phyloP scores from a whole-genome alignment of 148 eudicot genomes.

The Silene uniflora region DNA sequence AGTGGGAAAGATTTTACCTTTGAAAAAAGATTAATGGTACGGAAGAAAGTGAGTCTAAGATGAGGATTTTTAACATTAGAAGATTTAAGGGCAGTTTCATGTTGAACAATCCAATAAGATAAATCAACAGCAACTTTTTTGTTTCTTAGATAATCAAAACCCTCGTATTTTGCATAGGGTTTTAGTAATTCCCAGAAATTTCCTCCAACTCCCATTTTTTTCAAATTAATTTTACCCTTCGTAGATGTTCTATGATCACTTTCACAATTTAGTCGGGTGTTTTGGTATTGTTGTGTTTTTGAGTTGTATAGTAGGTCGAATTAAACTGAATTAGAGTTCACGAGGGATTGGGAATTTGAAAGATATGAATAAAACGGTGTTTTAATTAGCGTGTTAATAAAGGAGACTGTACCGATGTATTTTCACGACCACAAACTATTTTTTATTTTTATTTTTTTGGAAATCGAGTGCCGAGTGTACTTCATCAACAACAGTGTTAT shows the following conservation, averaged over 20 bases:
- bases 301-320: background rate
- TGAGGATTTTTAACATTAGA: conserved; percentile 55
- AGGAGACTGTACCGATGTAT: too few relatives aligned
- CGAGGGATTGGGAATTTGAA: too few relatives aligned
- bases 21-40: conserved; percentile 78
- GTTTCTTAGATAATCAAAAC: conserved; percentile 68
- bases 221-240: background rate
- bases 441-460: too few relatives aligned
- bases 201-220: conserved; percentile 80
- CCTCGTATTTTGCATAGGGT: conserved; percentile 68
- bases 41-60: conserved; percentile 70
- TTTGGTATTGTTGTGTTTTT: background rate
- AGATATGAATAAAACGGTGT: too few relatives aligned
- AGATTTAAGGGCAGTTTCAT: conserved; percentile 68
- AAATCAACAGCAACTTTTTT: conserved; percentile 89
- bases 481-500: too few relatives aligned
- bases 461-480: too few relatives aligned
- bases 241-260: conserved; percentile 6
- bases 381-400: too few relatives aligned
- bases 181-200: conserved; percentile 88
- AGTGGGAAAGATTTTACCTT: conserved; percentile 42
- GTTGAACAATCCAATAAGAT: conserved; percentile 92
- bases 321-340: too few relatives aligned
- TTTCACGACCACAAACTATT: too few relatives aligned
- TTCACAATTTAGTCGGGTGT: background rate